Evolutionary conservation across 345 rosid species (phyloP), one percentile per base, ranked within the genome.

Genomic region (Acer saccharum): DNA sequence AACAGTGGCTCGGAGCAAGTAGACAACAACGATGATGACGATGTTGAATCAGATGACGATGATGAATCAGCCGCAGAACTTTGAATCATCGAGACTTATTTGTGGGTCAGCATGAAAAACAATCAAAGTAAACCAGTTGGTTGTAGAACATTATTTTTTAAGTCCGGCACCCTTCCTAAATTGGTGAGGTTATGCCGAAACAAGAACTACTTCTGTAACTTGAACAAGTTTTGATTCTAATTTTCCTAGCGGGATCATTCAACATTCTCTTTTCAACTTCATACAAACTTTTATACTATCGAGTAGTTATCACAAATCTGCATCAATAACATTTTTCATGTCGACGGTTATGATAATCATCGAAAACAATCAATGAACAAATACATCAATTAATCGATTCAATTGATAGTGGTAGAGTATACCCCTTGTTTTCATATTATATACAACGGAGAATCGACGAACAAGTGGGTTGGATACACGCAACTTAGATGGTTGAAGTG

Each of bases 51-150:
- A 50, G 81, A 80, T 23, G 87, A 68, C 62, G 91, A 90, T 43
- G 85, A 81, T 2, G 81, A 14, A 67, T 35, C 77, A 50, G 83
- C 80, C 25, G 87, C 68, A 66, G 91, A 90, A 77, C 88, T 87
- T 27, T 90, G 81, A 84, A 65, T 32, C 67, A 9, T 14, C 48
- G 23, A 52, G 43, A 39, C 21, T 65, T n/a, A 13, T 64, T 32
- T n/a, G 13, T 21, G 18, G 48, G 14, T 65, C 72, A 14, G 72
- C 25, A 50, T 18, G 27, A 12, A 50, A 39, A 32, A 10, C 35
- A 54, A 29, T 27, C 3, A 2, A 46, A 50, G 32, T 20, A 29
- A 65, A 65, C 14, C 55, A 27, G 27, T 41, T 61, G 64, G 35
- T 39, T 39, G 13, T 65, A 29, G 71, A 29, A 75, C 41, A 50